These are phyloP conservation scores for Penicillium sp. DNA, from an alignment of 2,329 filamentous ascomycete species.

Conservation along the genomic window DNA sequence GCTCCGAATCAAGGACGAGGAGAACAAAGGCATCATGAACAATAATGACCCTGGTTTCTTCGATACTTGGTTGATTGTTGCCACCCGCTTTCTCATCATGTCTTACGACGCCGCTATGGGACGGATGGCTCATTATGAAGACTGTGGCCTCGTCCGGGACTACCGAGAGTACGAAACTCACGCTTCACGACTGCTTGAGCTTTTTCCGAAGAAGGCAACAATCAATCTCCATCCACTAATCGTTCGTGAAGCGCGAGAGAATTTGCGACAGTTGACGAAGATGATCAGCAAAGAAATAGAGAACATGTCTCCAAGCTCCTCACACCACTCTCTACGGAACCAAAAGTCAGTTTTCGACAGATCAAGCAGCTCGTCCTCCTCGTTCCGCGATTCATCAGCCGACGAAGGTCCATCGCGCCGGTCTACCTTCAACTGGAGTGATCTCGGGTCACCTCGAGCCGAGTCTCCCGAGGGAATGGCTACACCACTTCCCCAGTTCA, in stretches of 20 bases:
- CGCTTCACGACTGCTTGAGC: slow-evolving; percentile 39
- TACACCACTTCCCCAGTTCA: slow-evolving; percentile 24
- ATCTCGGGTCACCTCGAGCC: slow-evolving; percentile 27
- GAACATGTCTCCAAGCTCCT: slow-evolving; percentile 43
- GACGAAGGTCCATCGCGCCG: slow-evolving; percentile 36
- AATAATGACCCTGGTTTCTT: slow-evolving; percentile 35
- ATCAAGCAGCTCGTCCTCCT: slow-evolving; percentile 47
- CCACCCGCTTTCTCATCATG: slow-evolving; percentile 41
- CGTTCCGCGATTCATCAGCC: slow-evolving; percentile 40
- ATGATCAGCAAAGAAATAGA: slow-evolving; percentile 44
- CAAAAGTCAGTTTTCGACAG: slow-evolving; percentile 48
- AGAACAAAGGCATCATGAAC: slow-evolving; percentile 17
- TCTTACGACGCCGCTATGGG: slow-evolving; percentile 44
- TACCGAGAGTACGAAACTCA: slow-evolving; percentile 50
- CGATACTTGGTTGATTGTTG: slow-evolving; percentile 45
- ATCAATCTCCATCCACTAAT: slow-evolving; percentile 16
- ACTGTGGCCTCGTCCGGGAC: slow-evolving; percentile 44
- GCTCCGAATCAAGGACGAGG: slow-evolving; percentile 39
- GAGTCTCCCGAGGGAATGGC: slow-evolving; percentile 38
- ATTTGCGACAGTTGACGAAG: slow-evolving; percentile 33
- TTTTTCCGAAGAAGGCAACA: slow-evolving; percentile 38
- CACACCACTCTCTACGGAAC: slow-evolving; percentile 37
- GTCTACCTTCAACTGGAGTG: slow-evolving; percentile 35
- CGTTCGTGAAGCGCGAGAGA: slow-evolving; percentile 37
- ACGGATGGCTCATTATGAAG: slow-evolving; percentile 39